phyloP scores from a whole-genome alignment of 208 protist species.

The Blastocrithidia nonstop region DNA sequence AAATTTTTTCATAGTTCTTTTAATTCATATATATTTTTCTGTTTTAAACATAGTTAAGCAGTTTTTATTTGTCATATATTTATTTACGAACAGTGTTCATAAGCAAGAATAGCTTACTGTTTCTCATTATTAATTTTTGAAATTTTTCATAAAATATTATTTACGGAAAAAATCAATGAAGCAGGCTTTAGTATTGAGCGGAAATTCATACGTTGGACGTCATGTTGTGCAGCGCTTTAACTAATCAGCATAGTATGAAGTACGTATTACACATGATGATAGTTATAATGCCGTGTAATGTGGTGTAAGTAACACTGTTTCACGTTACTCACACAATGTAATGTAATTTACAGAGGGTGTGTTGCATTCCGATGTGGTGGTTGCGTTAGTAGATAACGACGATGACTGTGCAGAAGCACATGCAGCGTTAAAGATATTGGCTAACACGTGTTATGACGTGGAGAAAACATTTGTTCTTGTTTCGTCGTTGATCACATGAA shows the following conservation, averaged over 20 bases:
- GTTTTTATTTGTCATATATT: too few species aligned
- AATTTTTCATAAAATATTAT: neutral
- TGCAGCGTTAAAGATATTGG: constrained; percentile 54
- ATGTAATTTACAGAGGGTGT: constrained; percentile 36
- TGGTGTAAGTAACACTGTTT: constrained; percentile 34
- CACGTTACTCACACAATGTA: constrained; percentile 51
- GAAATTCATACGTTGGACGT: constrained; percentile 56
- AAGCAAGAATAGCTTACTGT: constrained; percentile 9
- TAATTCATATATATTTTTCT: too few species aligned
- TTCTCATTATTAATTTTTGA: constrained; percentile 4
- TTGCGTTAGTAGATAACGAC: constrained; percentile 74
- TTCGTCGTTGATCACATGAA: constrained; percentile 73
- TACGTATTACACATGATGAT: constrained; percentile 31
- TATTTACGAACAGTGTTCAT: too few species aligned
- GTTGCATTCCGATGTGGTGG: constrained; percentile 68
- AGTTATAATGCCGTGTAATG: constrained; percentile 8
- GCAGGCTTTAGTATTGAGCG: constrained; percentile 66
- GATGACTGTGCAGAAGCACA: constrained; percentile 68
- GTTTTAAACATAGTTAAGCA: too few species aligned
- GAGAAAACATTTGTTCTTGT: constrained; percentile 88
- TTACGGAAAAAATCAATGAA: constrained; percentile 24
- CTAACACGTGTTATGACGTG: constrained; percentile 71
- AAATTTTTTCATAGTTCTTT: too few species aligned
- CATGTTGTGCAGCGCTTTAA: constrained; percentile 48
- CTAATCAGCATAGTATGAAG: constrained; percentile 52